Base-by-base conservation (phyloP, 1,284 basidiomycete species). In the Puccinia novopanici region DNA sequence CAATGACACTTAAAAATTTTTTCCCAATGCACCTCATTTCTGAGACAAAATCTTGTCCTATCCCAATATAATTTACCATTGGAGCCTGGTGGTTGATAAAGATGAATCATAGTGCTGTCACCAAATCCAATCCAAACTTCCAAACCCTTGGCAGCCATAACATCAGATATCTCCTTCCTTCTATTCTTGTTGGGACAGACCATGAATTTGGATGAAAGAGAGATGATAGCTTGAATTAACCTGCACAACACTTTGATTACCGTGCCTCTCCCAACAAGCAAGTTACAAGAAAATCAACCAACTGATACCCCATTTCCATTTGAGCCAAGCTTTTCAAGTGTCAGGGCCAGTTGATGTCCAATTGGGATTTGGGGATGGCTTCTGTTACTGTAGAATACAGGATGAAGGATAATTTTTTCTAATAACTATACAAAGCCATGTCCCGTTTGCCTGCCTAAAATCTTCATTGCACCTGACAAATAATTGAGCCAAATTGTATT, bases 51-150 rank as follows among this genome's bases (percentile, higher is more conserved):
- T n/a, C n/a, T n/a, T n/a, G n/a, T n/a, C n/a, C n/a, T n/a, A 45
- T 72, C 48, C 9, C 13, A 72, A 30, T 24, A 72, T 37, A 72
- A 10, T 27, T 72, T 48, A 19, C 70, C 70, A 54, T 72, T 48
- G 17, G 13, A 8, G 4, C 45, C 70, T 17, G 70, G 70, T 15
- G 15, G 70, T 48, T 72, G 70, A 34, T 24, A 72, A 30, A 72
- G 24, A 13, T 45, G 70, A 34, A 72, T 54, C 8, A 27, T 52
- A 6, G 70, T 72, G 5, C 48, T 48, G 48, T 72, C 48, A 10
- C 52, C 42, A 54, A 72, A 72, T 9, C 70, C 48, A 57, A 57
- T 8, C 10, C 55, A 57, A 8, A 6, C 45, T 8, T 45, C 45
- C 6, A 45, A 45, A 8, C 45, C 45, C 45, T 45, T 15, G 45